A percentile compares a stretch with the other conserved stretches of the same genome.
phyloP scores from a whole-genome alignment of 2,329 filamentous ascomycete species.

The Aspergillus pseudotamarii region DNA sequence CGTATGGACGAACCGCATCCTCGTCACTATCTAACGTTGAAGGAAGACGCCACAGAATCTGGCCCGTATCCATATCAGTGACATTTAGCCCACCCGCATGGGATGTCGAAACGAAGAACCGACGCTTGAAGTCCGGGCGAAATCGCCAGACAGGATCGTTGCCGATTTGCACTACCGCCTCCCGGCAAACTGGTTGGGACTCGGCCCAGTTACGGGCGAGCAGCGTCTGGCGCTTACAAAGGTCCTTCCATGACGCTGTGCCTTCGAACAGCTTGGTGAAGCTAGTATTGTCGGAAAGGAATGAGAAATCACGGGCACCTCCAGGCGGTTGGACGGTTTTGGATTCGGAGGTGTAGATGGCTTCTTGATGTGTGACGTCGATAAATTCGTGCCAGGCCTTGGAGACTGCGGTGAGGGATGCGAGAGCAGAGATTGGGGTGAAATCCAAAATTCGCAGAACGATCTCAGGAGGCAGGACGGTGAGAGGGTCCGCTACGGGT shows the following conservation, averaged over 20 bases:
- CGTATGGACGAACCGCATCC: slow-evolving; percentile 45
- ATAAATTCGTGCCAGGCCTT: slow-evolving; percentile 47
- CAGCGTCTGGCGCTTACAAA: slow-evolving; percentile 46
- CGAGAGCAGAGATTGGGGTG: slow-evolving; percentile 36
- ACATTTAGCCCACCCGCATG: slow-evolving; percentile 50
- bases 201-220: slow-evolving; percentile 44
- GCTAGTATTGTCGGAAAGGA: slow-evolving; percentile 26
- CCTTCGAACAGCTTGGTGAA: slow-evolving; percentile 40
- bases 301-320: slow-evolving; percentile 34
- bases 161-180: slow-evolving; percentile 46
- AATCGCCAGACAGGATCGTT: slow-evolving; percentile 51
- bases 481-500: slow-evolving; percentile 29
- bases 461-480: slow-evolving; percentile 42
- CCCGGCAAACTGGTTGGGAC: slow-evolving; percentile 36
- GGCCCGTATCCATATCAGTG: slow-evolving; percentile 50
- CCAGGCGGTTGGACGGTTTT: slow-evolving; percentile 34
- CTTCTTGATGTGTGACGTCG: slow-evolving; percentile 46
- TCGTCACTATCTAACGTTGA: slow-evolving; percentile 28
- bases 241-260: slow-evolving; percentile 46
- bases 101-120: slow-evolving; percentile 50
- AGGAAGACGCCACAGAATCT: slow-evolving; percentile 42
- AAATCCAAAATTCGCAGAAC: slow-evolving; percentile 46
- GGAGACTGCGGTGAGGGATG: slow-evolving; percentile 37
- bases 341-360: slow-evolving; percentile 44
- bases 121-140: slow-evolving; percentile 49